A percentile compares a stretch with the other conserved stretches of the same genome.
Evolutionary conservation across 1,284 basidiomycete species (phyloP).

Genomic region (Ganoderma leucocontextum): DNA sequence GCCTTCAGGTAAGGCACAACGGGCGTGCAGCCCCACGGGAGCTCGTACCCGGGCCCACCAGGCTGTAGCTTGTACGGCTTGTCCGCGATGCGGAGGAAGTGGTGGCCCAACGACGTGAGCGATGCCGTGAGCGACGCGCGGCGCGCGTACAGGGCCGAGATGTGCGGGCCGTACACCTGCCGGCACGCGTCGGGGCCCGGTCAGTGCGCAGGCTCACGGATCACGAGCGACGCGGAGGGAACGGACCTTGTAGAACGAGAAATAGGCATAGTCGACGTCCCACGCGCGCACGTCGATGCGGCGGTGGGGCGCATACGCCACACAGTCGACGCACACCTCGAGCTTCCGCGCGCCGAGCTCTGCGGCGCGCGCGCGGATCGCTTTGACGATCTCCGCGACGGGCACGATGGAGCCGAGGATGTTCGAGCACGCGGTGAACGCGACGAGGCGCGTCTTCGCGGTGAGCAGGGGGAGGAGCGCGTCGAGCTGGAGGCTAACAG

Average conservation of each 20-base stretch:
- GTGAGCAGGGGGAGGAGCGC: constrained; percentile 71
- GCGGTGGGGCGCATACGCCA: constrained; percentile 82
- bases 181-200: no score
- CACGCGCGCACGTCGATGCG: constrained; percentile 74
- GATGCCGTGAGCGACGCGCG: constrained; percentile 52
- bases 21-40: constrained; percentile 65
- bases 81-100: constrained; percentile 66
- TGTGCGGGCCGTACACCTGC: constrained; percentile 81
- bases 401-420: constrained; percentile 75
- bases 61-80: constrained; percentile 73
- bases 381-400: constrained; percentile 62
- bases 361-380: constrained; percentile 55
- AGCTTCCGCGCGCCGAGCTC: constrained; percentile 66
- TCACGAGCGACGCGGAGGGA: background rate
- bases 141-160: constrained; percentile 71
- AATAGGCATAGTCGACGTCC: constrained; percentile 79
- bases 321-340: constrained; percentile 77
- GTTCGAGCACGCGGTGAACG: constrained; percentile 81
- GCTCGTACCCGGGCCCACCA: constrained; percentile 79
- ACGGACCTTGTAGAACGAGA: constrained; percentile 81
- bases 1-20: constrained; percentile 72
- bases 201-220: background rate
- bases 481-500: constrained; percentile 62
- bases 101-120: constrained; percentile 69
- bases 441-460: constrained; percentile 72